phyloP scores from a whole-genome alignment of 176 grass and related monocot species.

The Phragmites australis region DNA sequence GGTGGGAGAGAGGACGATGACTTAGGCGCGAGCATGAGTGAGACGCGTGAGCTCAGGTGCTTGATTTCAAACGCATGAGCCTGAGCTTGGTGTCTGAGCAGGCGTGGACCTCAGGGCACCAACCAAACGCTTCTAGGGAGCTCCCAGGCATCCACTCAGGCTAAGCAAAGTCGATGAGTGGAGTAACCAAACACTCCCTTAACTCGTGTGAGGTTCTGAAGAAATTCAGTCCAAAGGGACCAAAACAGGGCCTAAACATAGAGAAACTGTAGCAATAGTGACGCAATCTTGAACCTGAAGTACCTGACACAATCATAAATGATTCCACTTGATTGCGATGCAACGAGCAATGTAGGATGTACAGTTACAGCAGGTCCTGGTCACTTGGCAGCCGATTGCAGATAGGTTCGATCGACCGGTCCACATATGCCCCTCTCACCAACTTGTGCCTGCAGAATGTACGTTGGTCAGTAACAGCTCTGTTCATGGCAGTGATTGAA shows the following conservation, averaged over 20 bases:
- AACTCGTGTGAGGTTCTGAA: no score
- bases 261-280: not conserved
- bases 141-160: no score
- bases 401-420: not conserved
- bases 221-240: no score
- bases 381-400: slow-evolving; percentile 1
- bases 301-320: slow-evolving; percentile 12
- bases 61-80: no score
- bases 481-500: not conserved
- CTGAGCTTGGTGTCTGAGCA: no score
- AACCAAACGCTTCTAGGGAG: no score
- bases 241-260: not conserved
- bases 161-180: no score
- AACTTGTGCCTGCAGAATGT: slow-evolving; percentile 20
- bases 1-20: no score
- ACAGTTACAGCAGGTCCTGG: not conserved
- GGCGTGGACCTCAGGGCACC: no score
- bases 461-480: not conserved
- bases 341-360: not conserved
- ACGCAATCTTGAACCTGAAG: not conserved
- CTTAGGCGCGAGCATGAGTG: no score
- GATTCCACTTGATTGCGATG: not conserved
- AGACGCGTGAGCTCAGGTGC: no score
- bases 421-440: not conserved
- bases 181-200: no score